These are phyloP conservation scores for Colletotrichum sp. DNA, from an alignment of 2,329 filamentous ascomycete species.

Conservation along the genomic window DNA sequence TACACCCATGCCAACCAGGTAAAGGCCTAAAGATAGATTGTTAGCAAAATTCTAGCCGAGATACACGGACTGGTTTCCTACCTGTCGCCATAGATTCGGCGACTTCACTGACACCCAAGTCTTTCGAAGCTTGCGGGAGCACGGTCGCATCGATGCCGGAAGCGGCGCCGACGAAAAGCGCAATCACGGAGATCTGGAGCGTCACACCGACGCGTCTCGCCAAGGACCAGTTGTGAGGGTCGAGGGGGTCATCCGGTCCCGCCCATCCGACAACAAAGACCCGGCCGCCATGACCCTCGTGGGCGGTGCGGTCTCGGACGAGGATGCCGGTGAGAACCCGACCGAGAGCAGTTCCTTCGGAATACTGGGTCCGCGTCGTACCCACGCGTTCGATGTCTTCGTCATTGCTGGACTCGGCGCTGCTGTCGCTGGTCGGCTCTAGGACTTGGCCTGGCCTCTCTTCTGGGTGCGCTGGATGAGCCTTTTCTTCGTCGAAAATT, in stretches of 20 bases:
- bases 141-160: conserved; percentile 58
- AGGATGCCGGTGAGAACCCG: conserved; percentile 33
- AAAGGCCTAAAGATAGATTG: conserved; percentile 22
- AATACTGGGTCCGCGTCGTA: neutral
- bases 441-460: neutral
- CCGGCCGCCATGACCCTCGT: conserved; percentile 26
- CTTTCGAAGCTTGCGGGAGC: conserved; percentile 45
- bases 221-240: conserved; percentile 51
- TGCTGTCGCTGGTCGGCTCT: neutral
- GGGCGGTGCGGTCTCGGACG: conserved; percentile 28
- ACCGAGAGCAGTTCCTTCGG: conserved; percentile 26
- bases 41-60: neutral
- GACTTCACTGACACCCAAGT: conserved; percentile 53
- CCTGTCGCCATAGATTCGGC: conserved; percentile 54
- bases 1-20: conserved; percentile 39
- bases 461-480: neutral
- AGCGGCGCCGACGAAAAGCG: conserved; percentile 53
- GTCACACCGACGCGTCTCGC: conserved; percentile 40
- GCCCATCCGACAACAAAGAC: conserved; percentile 37
- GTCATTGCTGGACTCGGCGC: neutral
- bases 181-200: conserved; percentile 49
- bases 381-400: neutral
- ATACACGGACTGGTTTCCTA: conserved; percentile 6
- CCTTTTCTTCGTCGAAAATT: neutral
- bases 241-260: conserved; percentile 41